phyloP scores from a whole-genome alignment of 1,284 basidiomycete species.

The Ustilago loliicola region DNA sequence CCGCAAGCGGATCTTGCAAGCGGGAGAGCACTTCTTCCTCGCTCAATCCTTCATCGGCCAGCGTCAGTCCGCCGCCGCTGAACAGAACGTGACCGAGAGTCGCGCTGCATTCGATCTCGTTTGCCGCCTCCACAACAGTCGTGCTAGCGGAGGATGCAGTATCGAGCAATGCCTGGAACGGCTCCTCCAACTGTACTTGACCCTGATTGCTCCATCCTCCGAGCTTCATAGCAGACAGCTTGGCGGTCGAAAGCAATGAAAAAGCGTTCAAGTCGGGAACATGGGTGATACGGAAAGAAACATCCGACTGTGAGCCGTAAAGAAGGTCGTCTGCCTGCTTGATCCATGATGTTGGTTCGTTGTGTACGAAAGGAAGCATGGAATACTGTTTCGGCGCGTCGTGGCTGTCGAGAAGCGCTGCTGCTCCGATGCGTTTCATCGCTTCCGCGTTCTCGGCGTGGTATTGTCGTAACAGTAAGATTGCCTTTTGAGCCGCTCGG shows the following conservation, averaged over 20 bases:
- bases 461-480: conserved; percentile 39
- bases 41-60: conserved; percentile 32
- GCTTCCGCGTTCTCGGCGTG: conserved; percentile 27
- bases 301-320: conserved; percentile 27
- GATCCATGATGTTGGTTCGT: conserved; percentile 42
- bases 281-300: conserved; percentile 37
- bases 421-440: conserved; percentile 30
- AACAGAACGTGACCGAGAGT: conserved; percentile 44
- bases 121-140: neutral
- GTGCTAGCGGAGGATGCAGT: neutral
- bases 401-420: conserved; percentile 16
- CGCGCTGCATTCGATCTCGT: conserved; percentile 29
- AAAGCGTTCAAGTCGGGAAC: conserved; percentile 33
- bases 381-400: conserved; percentile 24
- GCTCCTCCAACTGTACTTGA: conserved; percentile 18
- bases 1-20: conserved; percentile 37
- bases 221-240: conserved; percentile 27
- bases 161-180: conserved; percentile 23
- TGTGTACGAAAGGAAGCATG: conserved; percentile 50
- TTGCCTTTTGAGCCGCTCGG: conserved; percentile 31
- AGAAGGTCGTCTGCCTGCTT: conserved; percentile 42
- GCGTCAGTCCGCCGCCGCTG: conserved; percentile 20
- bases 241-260: conserved; percentile 14
- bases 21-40: conserved; percentile 29
- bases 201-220: conserved; percentile 28